phyloP scores from a whole-genome alignment of 768 basidiomycete genomes.

The Suillus placidus region DNA sequence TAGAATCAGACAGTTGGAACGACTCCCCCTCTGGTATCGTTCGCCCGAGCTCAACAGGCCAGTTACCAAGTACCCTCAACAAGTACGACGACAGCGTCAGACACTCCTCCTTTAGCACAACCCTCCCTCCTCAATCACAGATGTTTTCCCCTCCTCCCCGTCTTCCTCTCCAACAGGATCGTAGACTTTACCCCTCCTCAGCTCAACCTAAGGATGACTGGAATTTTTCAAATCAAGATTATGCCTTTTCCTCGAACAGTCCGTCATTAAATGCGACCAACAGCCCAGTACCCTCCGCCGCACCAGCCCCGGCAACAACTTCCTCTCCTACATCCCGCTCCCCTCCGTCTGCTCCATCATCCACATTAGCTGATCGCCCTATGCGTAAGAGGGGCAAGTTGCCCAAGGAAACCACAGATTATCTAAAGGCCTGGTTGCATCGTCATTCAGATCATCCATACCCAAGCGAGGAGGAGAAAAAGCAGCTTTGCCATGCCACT shows the following conservation, averaged over 20 bases:
- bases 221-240: conserved; percentile 66
- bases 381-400: conserved; percentile 85
- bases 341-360: conserved; percentile 51
- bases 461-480: conserved; percentile 89
- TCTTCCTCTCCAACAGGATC: conserved; percentile 71
- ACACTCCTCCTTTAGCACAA: conserved; percentile 66
- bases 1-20: conserved; percentile 60
- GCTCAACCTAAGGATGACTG: conserved; percentile 65
- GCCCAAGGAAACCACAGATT: conserved; percentile 89
- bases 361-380: conserved; percentile 73
- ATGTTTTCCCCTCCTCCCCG: conserved; percentile 71
- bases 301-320: conserved; percentile 42
- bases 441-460: conserved; percentile 89
- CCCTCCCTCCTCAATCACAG: conserved; percentile 58
- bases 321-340: conserved; percentile 49
- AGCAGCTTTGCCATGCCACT: conserved; percentile 83
- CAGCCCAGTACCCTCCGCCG: conserved; percentile 39
- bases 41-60: conserved; percentile 69
- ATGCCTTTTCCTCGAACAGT: conserved; percentile 43
- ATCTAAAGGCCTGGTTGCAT: conserved; percentile 86
- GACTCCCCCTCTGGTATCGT: conserved; percentile 57
- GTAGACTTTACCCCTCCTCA: conserved; percentile 48
- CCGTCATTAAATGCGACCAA: conserved; percentile 28
- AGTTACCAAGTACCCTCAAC: conserved; percentile 49
- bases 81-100: conserved; percentile 75